These are phyloP conservation scores for Huntiella omanensis DNA, from an alignment of 2,329 filamentous ascomycete species.

Conservation along the genomic window DNA sequence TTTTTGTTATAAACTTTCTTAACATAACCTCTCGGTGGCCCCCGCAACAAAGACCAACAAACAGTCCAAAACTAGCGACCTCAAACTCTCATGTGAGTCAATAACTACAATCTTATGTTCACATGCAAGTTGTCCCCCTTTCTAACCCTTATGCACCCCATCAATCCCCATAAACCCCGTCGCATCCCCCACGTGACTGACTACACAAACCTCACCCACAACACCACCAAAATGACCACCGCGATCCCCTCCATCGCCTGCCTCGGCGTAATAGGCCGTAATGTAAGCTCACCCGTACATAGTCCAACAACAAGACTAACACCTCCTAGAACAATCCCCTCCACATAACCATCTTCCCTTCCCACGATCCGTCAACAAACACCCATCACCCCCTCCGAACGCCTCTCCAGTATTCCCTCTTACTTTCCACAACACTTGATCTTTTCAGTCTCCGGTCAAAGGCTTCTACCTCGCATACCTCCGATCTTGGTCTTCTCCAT, in stretches of 20 bases:
- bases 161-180: not conserved
- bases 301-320: not conserved
- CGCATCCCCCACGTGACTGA: not conserved
- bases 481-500: slow-evolving; percentile 81
- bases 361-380: slow-evolving; percentile 39
- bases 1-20: no score
- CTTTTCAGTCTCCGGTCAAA: slow-evolving; percentile 76
- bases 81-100: no score
- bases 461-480: slow-evolving; percentile 52
- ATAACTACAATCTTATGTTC: not conserved
- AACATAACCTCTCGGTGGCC: no score
- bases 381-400: slow-evolving; percentile 41
- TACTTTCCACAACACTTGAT: slow-evolving; percentile 80
- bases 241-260: slow-evolving; percentile 70
- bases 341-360: slow-evolving; percentile 78
- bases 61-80: not conserved
- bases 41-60: not conserved
- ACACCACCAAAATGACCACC: slow-evolving; percentile 29
- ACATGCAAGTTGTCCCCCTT: not conserved
- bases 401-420: slow-evolving; percentile 75
- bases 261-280: slow-evolving; percentile 82
- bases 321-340: slow-evolving; percentile 75
- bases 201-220: no score
- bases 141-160: not conserved
- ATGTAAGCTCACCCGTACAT: slow-evolving; percentile 37